A percentile compares a stretch with the other conserved stretches of the same genome.
Conservation (phyloP, 1,284 basidiomycete genomes). For the Rhodofomes roseus region DNA sequence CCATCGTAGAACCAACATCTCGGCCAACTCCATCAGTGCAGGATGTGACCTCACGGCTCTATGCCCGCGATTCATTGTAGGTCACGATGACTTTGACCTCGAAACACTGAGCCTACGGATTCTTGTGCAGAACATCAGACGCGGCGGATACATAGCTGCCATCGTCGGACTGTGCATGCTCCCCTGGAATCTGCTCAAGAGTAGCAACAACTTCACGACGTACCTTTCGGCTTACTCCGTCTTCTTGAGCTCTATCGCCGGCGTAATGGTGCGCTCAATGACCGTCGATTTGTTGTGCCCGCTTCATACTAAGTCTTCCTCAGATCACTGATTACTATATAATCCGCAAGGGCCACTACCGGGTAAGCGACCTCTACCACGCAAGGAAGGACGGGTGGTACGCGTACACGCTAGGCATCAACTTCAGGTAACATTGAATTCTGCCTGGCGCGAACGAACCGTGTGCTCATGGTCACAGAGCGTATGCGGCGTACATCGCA, state of each 20-base stretch:
- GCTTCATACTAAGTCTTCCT: neutral
- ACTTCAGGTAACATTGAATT: constrained; percentile 49
- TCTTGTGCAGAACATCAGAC: constrained; percentile 64
- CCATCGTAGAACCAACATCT: constrained; percentile 63
- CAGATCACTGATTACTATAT: constrained; percentile 78
- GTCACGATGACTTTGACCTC: constrained; percentile 14
- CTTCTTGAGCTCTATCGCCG: constrained; percentile 78
- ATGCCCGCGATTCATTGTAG: constrained; percentile 72
- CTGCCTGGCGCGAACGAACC: no score
- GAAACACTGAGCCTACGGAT: neutral
- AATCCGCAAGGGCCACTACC: constrained; percentile 69
- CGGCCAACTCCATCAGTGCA: constrained; percentile 82
- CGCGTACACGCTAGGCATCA: constrained; percentile 74
- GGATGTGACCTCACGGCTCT: constrained; percentile 84
- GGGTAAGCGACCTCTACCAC: constrained; percentile 70
- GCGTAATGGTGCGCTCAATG: constrained; percentile 58
- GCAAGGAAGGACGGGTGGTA: constrained; percentile 62
- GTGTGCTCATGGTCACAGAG: no score
- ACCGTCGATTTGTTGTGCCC: neutral
- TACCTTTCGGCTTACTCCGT: constrained; percentile 85
- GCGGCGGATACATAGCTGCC: constrained; percentile 78
- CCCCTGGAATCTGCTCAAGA: constrained; percentile 80
- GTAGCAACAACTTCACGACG: constrained; percentile 74
- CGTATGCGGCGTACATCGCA: constrained; percentile 67
- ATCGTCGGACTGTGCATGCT: constrained; percentile 72